Evolutionary conservation across 768 basidiomycete species (phyloP).

Genomic region (Amanita pallidorosea): DNA sequence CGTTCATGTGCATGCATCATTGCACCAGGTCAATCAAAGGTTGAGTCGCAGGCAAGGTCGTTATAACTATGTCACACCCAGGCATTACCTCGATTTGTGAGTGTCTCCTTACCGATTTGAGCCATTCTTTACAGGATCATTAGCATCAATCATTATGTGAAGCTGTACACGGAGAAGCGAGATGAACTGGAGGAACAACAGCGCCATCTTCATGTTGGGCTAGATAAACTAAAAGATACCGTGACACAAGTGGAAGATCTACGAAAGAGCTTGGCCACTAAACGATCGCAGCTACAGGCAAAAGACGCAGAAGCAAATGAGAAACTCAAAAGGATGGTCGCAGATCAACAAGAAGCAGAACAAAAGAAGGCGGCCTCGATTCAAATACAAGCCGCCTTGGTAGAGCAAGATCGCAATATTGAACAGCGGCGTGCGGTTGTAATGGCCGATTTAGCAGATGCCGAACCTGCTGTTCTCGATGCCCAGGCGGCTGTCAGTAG

Average conservation of each 20-base stretch:
- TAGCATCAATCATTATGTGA: slow-evolving; percentile 96
- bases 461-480: slow-evolving; percentile 93
- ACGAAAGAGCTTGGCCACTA: slow-evolving; percentile 88
- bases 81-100: slow-evolving; percentile 98
- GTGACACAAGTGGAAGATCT: slow-evolving; percentile 96
- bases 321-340: slow-evolving; percentile 95
- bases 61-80: slow-evolving; percentile 92
- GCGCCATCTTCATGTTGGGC: slow-evolving; percentile 93
- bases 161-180: slow-evolving; percentile 90
- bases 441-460: slow-evolving; percentile 92
- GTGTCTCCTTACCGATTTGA: slow-evolving; percentile 20
- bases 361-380: slow-evolving; percentile 97
- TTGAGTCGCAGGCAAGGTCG: slow-evolving; percentile 90
- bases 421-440: slow-evolving; percentile 82
- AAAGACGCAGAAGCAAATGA: slow-evolving; percentile 96
- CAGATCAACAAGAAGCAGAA: slow-evolving; percentile 97
- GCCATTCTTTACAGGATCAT: slow-evolving; percentile 7
- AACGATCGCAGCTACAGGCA: slow-evolving; percentile 83
- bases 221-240: slow-evolving; percentile 93
- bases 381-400: slow-evolving; percentile 88
- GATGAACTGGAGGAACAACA: slow-evolving; percentile 98
- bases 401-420: slow-evolving; percentile 84
- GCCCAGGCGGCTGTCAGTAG: slow-evolving; percentile 95
- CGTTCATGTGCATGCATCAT: slow-evolving; percentile 82
- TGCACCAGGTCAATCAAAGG: slow-evolving; percentile 82